Base-by-base conservation (phyloP, 1,284 basidiomycete species). In the Exsudoporus floridanus region DNA sequence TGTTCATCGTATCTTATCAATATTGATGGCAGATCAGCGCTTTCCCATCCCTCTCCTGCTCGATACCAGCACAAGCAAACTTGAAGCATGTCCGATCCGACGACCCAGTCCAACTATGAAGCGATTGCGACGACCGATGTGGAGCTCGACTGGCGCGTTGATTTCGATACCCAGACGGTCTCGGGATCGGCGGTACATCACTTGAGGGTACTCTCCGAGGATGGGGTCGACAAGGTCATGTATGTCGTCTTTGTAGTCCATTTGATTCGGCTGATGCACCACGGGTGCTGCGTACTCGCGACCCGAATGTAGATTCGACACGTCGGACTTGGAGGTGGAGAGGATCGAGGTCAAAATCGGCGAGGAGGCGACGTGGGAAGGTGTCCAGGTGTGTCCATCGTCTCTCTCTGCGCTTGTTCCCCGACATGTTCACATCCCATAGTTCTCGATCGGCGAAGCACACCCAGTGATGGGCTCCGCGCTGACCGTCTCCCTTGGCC, bases 81-180 rank as follows among this genome's bases (percentile, higher is more conserved):
- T 5, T n/a, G 13, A 19, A 35, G 14, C 13, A 57, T 62, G 50
- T 54, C 59, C 4, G 92, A 94, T 70, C 85, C 84, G 10, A 84
- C 88, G 0, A 88, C 88, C 0, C 86, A 93, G 65, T 81, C 90
- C 34, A 95, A 95, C 74, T 93, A 91, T 72, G 67, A 74, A 7
- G 74, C 88, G 46, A 79, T 94, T 60, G 72, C 76, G 2, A 85
- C 88, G 2, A 77, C 80, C 40, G 84, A 92, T 69, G 73, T 93
- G 23, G 73, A 81, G 41, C 83, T 98, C 54, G 82, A 90, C 60
- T 98, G 94, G 95, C 72, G 64, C 2, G 76, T 98, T 59, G 86
- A 98, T 73, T 98, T 94, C 74, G 66, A 79, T 1, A 67, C 74
- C 9, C 74, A 85, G 63, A 73, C 80, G 52, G 81, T 98, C 60